A percentile compares a stretch with the other conserved stretches of the same genome.
Evolutionary conservation across 164 flowering plant species (phyloP).

Genomic region (Paratinospora sagittata): DNA sequence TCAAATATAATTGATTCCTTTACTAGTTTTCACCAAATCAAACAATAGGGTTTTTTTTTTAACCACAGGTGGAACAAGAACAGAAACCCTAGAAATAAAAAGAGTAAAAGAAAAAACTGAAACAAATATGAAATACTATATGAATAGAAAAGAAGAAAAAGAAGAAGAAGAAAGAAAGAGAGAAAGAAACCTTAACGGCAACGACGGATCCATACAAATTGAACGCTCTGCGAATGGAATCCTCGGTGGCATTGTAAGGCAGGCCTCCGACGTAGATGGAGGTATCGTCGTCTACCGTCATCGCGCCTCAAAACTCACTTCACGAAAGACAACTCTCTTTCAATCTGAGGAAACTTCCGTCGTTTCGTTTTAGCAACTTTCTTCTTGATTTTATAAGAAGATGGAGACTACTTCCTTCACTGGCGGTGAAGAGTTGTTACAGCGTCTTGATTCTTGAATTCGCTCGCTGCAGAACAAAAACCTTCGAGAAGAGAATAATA

Average conservation of each 20-base stretch:
- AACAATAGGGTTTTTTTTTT: neutral
- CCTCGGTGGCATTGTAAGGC: constrained; percentile 67
- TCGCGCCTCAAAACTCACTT: constrained; percentile 17
- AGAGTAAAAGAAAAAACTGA: neutral
- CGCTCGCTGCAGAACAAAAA: too few species aligned
- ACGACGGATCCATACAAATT: constrained; percentile 59
- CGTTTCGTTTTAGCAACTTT: neutral
- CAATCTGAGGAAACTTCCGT: neutral
- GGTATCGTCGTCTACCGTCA: constrained; percentile 89
- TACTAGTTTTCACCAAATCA: neutral
- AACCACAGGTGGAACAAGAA: neutral
- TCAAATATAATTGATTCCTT: too few species aligned
- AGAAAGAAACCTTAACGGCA: constrained; percentile 64
- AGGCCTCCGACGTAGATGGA: constrained; percentile 91
- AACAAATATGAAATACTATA: too few species aligned
- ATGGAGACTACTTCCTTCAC: too few species aligned
- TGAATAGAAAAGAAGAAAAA: too few species aligned
- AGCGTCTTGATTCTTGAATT: too few species aligned
- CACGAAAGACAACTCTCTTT: neutral
- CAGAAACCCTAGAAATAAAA: constrained; percentile 8
- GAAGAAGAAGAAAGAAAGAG: neutral
- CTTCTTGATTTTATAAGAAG: neutral
- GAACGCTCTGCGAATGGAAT: constrained; percentile 54
- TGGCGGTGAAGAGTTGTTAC: too few species aligned
- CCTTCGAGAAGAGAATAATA: too few species aligned